phyloP scores from a whole-genome alignment of 2,329 filamentous ascomycete species.

The Aspergillus bombycis region DNA sequence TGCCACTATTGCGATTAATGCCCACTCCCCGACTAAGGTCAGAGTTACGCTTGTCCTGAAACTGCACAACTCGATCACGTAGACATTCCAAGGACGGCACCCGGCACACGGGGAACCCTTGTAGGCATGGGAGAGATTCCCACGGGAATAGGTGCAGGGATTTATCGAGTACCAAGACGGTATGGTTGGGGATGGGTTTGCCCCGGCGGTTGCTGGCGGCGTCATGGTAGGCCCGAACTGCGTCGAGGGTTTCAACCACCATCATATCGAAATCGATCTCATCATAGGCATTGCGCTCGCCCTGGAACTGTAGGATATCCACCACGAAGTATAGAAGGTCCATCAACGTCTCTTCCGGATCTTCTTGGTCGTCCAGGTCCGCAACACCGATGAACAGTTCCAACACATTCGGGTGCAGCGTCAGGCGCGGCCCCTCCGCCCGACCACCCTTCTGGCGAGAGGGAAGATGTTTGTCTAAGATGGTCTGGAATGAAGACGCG shows the following conservation, averaged over 20 bases:
- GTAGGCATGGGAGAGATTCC: slow-evolving; percentile 90
- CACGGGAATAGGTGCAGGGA: slow-evolving; percentile 88
- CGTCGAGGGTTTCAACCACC: slow-evolving; percentile 84
- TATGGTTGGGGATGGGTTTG: slow-evolving; percentile 58
- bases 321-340: slow-evolving; percentile 96
- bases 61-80: slow-evolving; percentile 70
- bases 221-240: slow-evolving; percentile 76
- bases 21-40: slow-evolving; percentile 49
- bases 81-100: slow-evolving; percentile 85
- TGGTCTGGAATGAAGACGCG: slow-evolving; percentile 73
- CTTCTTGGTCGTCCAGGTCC: slow-evolving; percentile 68
- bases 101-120: slow-evolving; percentile 77
- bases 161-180: slow-evolving; percentile 89
- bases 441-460: slow-evolving; percentile 68
- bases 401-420: slow-evolving; percentile 69
- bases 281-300: slow-evolving; percentile 94
- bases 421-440: slow-evolving; percentile 55
- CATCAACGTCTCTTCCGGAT: slow-evolving; percentile 86
- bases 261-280: slow-evolving; percentile 95
- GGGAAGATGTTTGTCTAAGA: slow-evolving; percentile 82
- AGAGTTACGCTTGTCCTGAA: slow-evolving; percentile 28
- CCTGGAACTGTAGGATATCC: slow-evolving; percentile 94
- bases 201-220: slow-evolving; percentile 42
- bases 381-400: slow-evolving; percentile 89
- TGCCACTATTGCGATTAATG: slow-evolving; percentile 50